phyloP scores from a whole-genome alignment of 164 flowering plant genomes.

The Brasenia schreberi region DNA sequence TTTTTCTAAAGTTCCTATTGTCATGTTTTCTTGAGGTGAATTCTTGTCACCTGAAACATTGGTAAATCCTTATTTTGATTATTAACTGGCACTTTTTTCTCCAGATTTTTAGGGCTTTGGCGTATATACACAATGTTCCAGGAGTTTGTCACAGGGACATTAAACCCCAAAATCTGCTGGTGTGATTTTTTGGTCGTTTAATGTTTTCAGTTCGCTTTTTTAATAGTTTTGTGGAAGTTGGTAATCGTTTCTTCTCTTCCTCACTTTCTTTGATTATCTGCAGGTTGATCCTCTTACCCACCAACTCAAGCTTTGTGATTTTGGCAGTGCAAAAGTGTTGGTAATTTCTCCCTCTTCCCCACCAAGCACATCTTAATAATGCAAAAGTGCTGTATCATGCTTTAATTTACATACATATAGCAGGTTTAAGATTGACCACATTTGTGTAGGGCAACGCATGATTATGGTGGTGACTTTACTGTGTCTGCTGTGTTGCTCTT shows the following conservation, averaged over 20 bases:
- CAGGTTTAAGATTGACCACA: too few species aligned
- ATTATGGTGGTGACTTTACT: too few species aligned
- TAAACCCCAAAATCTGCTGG: constrained; percentile 94
- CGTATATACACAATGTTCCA: constrained; percentile 59
- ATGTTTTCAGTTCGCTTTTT: neutral
- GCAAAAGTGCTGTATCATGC: too few species aligned
- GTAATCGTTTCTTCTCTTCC: neutral
- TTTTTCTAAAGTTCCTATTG: neutral
- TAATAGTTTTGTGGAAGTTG: neutral
- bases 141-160: constrained; percentile 64
- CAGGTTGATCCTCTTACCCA: constrained; percentile 63
- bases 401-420: too few species aligned
- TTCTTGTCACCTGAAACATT: neutral
- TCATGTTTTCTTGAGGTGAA: constrained; percentile 2
- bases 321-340: constrained; percentile 64
- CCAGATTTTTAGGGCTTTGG: constrained; percentile 87
- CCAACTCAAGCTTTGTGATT: constrained; percentile 51
- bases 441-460: too few species aligned
- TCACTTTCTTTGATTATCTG: neutral
- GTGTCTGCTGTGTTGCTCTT: too few species aligned
- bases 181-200: constrained; percentile 15
- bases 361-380: neutral
- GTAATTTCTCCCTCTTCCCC: constrained; percentile 9
- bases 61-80: too few species aligned
- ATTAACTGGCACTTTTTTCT: neutral